phyloP scores from a whole-genome alignment of 179 eudicot genomes.

The Spergularia azorica region DNA sequence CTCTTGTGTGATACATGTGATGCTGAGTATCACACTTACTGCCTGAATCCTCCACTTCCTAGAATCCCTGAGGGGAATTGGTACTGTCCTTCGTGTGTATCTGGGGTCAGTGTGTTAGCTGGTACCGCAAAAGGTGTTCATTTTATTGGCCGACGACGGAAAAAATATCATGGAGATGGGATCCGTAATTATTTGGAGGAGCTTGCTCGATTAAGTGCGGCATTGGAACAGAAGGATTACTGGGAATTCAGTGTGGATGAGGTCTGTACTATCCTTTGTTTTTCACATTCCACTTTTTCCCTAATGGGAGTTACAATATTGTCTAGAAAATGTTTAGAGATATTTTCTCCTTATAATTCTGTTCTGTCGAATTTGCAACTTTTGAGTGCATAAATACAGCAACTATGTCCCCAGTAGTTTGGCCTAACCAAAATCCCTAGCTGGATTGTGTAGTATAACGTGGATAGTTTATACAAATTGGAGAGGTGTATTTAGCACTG shows the following conservation, averaged over 20 bases:
- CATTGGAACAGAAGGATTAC: slow-evolving; percentile 70
- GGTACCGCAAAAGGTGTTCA: slow-evolving; percentile 38
- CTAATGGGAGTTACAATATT: no score
- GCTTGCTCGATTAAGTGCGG: slow-evolving; percentile 52
- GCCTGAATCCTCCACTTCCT: slow-evolving; percentile 83
- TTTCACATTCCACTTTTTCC: neutral
- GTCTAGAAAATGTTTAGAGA: no score
- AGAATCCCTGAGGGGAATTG: slow-evolving; percentile 94
- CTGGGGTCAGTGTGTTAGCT: slow-evolving; percentile 44
- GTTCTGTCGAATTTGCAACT: neutral
- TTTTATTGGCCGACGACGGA: slow-evolving; percentile 30
- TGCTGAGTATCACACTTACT: slow-evolving; percentile 90
- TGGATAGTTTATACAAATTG: neutral
- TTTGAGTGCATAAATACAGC: neutral
- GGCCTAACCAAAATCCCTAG: neutral
- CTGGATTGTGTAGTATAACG: neutral
- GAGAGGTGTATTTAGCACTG: neutral
- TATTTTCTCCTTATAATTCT: neutral
- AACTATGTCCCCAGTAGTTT: neutral
- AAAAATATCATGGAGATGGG: slow-evolving; percentile 57
- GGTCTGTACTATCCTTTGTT: slow-evolving; percentile 43
- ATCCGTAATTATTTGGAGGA: slow-evolving; percentile 52
- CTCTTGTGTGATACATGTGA: slow-evolving; percentile 92
- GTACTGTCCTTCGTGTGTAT: slow-evolving; percentile 93
- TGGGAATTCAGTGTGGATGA: slow-evolving; percentile 89